Conservation (phyloP, 2,329 filamentous ascomycete genomes). For the Pseudogymnoascus sp. region DNA sequence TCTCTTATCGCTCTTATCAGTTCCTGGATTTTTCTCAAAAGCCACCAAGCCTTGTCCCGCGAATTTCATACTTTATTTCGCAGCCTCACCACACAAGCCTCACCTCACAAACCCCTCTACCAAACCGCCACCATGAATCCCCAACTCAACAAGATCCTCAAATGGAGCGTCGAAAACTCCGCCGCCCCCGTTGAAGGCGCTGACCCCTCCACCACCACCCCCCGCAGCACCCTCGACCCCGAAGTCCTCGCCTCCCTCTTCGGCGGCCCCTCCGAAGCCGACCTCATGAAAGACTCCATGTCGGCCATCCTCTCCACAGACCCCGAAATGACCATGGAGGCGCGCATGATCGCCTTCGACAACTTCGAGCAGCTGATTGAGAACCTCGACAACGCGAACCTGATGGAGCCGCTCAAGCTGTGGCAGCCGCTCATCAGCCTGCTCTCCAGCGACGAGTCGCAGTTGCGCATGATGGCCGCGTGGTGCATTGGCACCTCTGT, state of each 20-base stretch:
- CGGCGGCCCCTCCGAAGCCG: constrained; percentile 80
- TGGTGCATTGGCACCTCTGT: constrained; percentile 93
- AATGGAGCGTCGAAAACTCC: constrained; percentile 50
- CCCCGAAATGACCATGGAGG: constrained; percentile 58
- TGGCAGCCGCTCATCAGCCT: constrained; percentile 74
- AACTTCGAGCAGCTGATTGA: constrained; percentile 93
- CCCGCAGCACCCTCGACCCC: constrained; percentile 46
- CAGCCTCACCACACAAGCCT: constrained; percentile 6
- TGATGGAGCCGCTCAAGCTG: constrained; percentile 67
- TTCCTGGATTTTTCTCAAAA: constrained; percentile 1
- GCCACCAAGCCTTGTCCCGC: constrained; percentile 4
- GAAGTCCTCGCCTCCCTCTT: constrained; percentile 67
- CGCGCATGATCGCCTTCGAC: constrained; percentile 80
- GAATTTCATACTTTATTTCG: neutral
- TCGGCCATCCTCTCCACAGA: constrained; percentile 57
- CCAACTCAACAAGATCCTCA: constrained; percentile 28
- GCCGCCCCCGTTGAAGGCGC: constrained; percentile 25
- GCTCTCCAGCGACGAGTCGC: constrained; percentile 58
- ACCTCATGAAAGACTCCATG: constrained; percentile 85
- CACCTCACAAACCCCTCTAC: constrained; percentile 3
- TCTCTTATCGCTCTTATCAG: constrained; percentile 3
- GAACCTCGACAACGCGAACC: constrained; percentile 93
- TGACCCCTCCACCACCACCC: constrained; percentile 21
- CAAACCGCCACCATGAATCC: constrained; percentile 21
- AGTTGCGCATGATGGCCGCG: constrained; percentile 77